Evolutionary conservation across 495 filamentous ascomycete genomes (phyloP).

Genomic region (Neurospora sublineolata): DNA sequence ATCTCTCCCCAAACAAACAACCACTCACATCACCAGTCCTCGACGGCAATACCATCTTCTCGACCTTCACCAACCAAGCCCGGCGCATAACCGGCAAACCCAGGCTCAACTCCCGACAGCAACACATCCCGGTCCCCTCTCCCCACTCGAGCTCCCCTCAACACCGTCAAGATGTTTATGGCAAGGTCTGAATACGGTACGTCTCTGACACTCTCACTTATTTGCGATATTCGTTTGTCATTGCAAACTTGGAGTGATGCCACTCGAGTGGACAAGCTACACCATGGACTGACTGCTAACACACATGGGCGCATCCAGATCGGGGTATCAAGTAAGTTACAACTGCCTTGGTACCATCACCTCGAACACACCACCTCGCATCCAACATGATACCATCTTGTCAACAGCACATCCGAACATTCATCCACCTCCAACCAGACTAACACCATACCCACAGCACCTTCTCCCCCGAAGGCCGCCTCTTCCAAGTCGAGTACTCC

Average conservation of each 20-base stretch:
- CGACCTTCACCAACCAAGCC: slow-evolving; percentile 7
- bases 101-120: not conserved
- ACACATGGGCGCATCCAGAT: slow-evolving; percentile 43
- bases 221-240: slow-evolving; percentile 3
- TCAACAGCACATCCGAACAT: too few relatives aligned
- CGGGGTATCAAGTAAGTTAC: slow-evolving; percentile 92
- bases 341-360: too few relatives aligned
- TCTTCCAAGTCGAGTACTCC: slow-evolving; percentile 99
- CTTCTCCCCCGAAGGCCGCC: slow-evolving; percentile 98
- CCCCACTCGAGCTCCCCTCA: slow-evolving; percentile 6
- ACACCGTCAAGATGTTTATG: slow-evolving; percentile 82
- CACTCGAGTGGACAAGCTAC: not conserved
- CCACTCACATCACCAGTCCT: slow-evolving; percentile 2
- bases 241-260: slow-evolving; percentile 2
- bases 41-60: slow-evolving; percentile 1
- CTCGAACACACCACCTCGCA: too few relatives aligned
- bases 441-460: slow-evolving; percentile 48
- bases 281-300: not conserved
- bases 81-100: not conserved
- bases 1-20: slow-evolving; percentile 1
- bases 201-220: slow-evolving; percentile 8
- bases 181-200: slow-evolving; percentile 98
- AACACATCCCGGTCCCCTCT: not conserved
- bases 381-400: too few relatives aligned
- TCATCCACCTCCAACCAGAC: not conserved